Conservation (phyloP, 1,284 basidiomycete genomes). For the Lentinula novae-zelandiae region DNA sequence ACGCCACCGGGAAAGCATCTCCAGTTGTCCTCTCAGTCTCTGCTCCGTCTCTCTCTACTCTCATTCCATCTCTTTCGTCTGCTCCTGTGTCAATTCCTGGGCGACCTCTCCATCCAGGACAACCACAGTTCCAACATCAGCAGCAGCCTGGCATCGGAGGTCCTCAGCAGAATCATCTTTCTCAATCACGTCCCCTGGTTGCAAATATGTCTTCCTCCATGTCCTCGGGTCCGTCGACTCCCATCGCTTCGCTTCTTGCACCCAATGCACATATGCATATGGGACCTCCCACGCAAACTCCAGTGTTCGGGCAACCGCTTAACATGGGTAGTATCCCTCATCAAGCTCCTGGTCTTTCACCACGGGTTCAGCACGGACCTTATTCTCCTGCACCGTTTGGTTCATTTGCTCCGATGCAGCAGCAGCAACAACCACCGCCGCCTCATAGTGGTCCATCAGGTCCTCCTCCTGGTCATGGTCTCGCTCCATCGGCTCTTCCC, state of each 20-base stretch:
- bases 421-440: constrained; percentile 16
- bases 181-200: constrained; percentile 27
- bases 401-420: constrained; percentile 31
- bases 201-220: constrained; percentile 19
- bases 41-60: neutral
- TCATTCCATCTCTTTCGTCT: neutral
- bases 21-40: neutral
- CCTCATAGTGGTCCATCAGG: constrained; percentile 24
- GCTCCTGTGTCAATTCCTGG: neutral
- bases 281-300: constrained; percentile 29
- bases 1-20: neutral
- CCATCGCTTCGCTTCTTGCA: constrained; percentile 36
- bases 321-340: constrained; percentile 36
- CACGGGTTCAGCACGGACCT: constrained; percentile 36
- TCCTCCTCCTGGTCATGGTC: constrained; percentile 20
- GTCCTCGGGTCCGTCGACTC: constrained; percentile 33
- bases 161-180: constrained; percentile 4
- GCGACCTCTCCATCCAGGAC: neutral
- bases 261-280: constrained; percentile 5
- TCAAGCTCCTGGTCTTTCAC: constrained; percentile 24
- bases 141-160: neutral
- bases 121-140: neutral
- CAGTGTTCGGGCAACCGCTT: constrained; percentile 44
- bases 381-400: constrained; percentile 47
- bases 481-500: constrained; percentile 52